Evolutionary conservation across 208 protist genomes (phyloP).

Genomic region (Crithidia expoeki): DNA sequence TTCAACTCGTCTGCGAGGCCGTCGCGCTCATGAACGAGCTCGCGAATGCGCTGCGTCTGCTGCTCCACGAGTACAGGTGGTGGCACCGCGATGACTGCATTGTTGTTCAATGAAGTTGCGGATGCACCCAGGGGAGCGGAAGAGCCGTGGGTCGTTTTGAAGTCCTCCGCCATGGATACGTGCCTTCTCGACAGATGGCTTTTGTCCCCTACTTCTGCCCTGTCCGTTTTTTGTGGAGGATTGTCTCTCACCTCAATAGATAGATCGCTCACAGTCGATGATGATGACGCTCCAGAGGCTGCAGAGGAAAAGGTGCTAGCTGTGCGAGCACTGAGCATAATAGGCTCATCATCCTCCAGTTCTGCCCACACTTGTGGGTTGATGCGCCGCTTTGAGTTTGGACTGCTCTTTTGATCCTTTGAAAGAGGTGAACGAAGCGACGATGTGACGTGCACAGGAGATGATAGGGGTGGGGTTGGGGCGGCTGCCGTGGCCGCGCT

Average conservation of each 20-base stretch:
- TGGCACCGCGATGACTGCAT: conserved; percentile 7
- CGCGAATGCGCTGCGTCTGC: conserved; percentile 33
- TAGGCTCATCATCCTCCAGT: neutral
- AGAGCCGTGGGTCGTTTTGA: too few relatives aligned
- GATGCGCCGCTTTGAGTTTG: neutral
- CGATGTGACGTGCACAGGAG: too few relatives aligned
- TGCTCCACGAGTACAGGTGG: conserved; percentile 35
- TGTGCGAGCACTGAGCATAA: neutral
- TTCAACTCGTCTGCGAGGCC: conserved; percentile 30
- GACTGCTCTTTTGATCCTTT: neutral
- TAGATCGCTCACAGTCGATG: too few relatives aligned
- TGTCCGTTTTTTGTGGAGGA: too few relatives aligned
- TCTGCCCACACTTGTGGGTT: neutral
- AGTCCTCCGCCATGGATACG: too few relatives aligned
- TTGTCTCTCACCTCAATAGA: too few relatives aligned
- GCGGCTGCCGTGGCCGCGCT: neutral
- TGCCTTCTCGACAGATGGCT: too few relatives aligned
- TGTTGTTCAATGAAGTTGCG: neutral
- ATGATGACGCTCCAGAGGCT: conserved; percentile 7
- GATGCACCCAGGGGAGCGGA: too few relatives aligned
- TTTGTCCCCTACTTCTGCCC: too few relatives aligned
- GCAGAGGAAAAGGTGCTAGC: neutral
- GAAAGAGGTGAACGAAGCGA: neutral
- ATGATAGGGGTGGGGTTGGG: neutral
- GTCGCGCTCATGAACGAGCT: conserved; percentile 47